Evolutionary conservation across 495 filamentous ascomycete species (phyloP), one percentile per base, ranked within the genome.

Genomic region (Annulohypoxylon stygium): DNA sequence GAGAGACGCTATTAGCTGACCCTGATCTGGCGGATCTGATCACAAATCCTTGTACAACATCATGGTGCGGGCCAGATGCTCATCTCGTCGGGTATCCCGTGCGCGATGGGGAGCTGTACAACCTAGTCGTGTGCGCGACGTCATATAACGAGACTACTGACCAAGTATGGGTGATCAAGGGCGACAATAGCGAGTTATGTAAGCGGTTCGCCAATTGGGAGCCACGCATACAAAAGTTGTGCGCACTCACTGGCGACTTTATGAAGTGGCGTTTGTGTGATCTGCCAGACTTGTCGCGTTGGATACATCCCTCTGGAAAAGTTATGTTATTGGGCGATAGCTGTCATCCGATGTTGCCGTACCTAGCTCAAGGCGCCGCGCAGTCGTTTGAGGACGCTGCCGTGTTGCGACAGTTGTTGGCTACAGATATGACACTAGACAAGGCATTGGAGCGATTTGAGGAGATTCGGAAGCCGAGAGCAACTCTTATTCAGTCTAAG

Each of bases 31-130:
- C 54, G 20, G 59, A 78, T 20, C 67, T 85, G 5, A 75, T 81
- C 43, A 66, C 62, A 33, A 69, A 81, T n/a, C 76, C 77, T 7
- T 75, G 61, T 6, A 75, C 77, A 0, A 79, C 78, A 4, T 76
- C 72, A 7, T 86, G 85, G 85, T 67, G 77, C 34, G 86, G 86
- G 0, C 87, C 87, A 9, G 70, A 75, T 12, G 79, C 75, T 0
- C 87, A 88, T 66, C 73, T 83, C 5, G 84, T 86, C 7, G 82
- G 79, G 60, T 88, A 88, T 66, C 78, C 86, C 8, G 74, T 88
- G 33, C 80, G 82, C 50, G 77, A 77, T 43, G 82, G 81, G 39
- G 76, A 78, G 4, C 60, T 86, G 23, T 87, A 83, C 73, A 88
- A 88, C 48, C 78, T 86, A 25, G 85, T 88, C 16, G 73, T 85